phyloP scores from a whole-genome alignment of 2,329 filamentous ascomycete genomes.

The Sporothrix luriei region DNA sequence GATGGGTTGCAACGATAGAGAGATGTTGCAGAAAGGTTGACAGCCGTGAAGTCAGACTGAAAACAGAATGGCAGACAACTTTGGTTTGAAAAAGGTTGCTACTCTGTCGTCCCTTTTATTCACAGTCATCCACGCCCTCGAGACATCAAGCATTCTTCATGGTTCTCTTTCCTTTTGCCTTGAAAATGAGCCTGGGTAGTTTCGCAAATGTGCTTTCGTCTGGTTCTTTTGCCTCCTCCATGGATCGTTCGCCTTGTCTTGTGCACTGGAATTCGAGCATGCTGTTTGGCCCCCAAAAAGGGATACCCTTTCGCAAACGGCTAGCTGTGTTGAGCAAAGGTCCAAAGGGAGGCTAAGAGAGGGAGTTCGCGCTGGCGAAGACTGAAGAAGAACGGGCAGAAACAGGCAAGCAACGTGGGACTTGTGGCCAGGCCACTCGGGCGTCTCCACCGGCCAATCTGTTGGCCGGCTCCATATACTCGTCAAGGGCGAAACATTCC shows the following conservation, averaged over 20 bases:
- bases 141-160: conserved; percentile 6
- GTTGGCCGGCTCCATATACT: neutral
- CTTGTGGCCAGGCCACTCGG: neutral
- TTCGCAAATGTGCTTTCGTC: neutral
- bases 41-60: conserved; percentile 1
- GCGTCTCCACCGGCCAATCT: neutral
- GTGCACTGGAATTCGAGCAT: conserved; percentile 18
- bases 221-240: neutral
- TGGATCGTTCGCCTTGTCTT: neutral
- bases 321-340: conserved; percentile 1
- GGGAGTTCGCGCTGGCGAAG: conserved; percentile 24
- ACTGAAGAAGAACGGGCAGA: conserved; percentile 9
- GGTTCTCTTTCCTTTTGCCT: conserved; percentile 13
- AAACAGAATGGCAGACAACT: neutral
- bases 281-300: conserved; percentile 17
- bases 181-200: neutral
- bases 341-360: conserved; percentile 12
- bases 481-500: conserved; percentile 26
- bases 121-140: neutral
- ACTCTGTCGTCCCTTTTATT: conserved; percentile 20
- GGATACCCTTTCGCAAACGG: conserved; percentile 1
- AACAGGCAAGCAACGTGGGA: conserved; percentile 23
- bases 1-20: conserved; percentile 6
- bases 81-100: neutral
- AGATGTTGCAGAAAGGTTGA: conserved; percentile 6